Evolutionary conservation across 1,139 yeast species (phyloP).

Genomic region (Eremothecium coryli): DNA sequence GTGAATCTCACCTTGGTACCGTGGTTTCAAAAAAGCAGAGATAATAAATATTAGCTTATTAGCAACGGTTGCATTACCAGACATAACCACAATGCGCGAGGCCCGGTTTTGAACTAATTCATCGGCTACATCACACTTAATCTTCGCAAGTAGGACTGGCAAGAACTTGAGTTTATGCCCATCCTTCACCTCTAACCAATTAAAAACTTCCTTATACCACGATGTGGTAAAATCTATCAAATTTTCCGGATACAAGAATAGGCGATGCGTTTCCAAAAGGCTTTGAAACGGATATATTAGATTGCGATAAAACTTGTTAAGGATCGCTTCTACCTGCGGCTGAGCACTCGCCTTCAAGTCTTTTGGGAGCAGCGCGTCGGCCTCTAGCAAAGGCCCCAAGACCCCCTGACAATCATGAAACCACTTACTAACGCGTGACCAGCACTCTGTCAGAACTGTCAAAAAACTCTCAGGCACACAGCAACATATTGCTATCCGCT

Average conservation of each 20-base stretch:
- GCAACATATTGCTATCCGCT: constrained; percentile 24
- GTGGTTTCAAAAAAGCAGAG: constrained; percentile 36
- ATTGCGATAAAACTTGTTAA: constrained; percentile 21
- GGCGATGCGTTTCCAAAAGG: constrained; percentile 29
- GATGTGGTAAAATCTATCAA: constrained; percentile 29
- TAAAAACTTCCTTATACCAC: constrained; percentile 50
- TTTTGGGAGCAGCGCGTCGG: constrained; percentile 12
- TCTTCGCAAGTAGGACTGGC: constrained; percentile 38
- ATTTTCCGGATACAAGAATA: constrained; percentile 29
- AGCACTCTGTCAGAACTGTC: constrained; percentile 24
- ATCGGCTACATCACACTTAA: constrained; percentile 35
- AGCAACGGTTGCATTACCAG: constrained; percentile 54
- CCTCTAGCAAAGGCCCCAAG: constrained; percentile 11
- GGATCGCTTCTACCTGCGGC: constrained; percentile 19
- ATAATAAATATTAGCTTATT: constrained; percentile 48
- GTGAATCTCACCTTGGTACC: constrained; percentile 14
- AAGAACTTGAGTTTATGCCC: constrained; percentile 37
- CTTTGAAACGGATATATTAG: constrained; percentile 28
- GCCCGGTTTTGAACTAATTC: constrained; percentile 30
- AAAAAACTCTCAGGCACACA: constrained; percentile 24
- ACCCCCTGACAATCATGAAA: constrained; percentile 21
- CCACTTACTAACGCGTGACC: constrained; percentile 24
- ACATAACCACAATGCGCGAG: constrained; percentile 46
- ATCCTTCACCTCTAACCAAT: constrained; percentile 57
- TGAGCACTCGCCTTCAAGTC: constrained; percentile 14